These are phyloP conservation scores for Aspergillus cejpii DNA, from an alignment of 2,329 filamentous ascomycete genomes.

Conservation along the genomic window DNA sequence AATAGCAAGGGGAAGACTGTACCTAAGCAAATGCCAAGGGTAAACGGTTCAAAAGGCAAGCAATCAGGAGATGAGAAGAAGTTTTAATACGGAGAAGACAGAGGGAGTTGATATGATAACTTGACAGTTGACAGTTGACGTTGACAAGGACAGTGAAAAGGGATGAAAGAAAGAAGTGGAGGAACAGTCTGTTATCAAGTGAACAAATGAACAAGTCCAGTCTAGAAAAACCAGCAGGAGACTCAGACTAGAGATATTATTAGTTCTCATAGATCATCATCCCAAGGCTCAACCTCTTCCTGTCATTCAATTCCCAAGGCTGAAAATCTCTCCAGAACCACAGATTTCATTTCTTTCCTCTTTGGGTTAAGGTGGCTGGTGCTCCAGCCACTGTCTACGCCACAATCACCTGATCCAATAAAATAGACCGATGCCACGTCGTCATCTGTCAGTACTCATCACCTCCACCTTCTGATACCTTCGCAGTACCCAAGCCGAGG, in stretches of 20 bases:
- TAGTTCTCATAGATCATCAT: neutral
- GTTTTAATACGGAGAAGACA: constrained; percentile 7
- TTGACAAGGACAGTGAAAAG: neutral
- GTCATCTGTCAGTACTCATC: no score
- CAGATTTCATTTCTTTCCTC: no score
- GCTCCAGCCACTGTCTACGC: no score
- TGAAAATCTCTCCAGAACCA: no score
- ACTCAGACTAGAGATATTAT: neutral
- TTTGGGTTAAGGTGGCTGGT: no score
- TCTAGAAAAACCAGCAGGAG: no score
- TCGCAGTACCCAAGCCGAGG: no score
- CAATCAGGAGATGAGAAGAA: constrained; percentile 12
- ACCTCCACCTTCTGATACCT: no score
- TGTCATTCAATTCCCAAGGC: no score
- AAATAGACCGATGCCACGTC: no score
- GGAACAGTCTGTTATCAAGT: constrained; percentile 4
- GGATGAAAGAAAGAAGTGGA: constrained; percentile 3
- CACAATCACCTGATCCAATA: no score
- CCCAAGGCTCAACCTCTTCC: no score
- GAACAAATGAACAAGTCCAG: neutral
- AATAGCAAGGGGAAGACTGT: constrained; percentile 12
- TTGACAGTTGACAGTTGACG: neutral
- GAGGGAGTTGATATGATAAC: neutral
- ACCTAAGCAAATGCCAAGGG: constrained; percentile 23
- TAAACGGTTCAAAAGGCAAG: constrained; percentile 3